Evolutionary conservation across 2,329 filamentous ascomycete genomes (phyloP), one percentile per base, ranked within the genome.

Genomic region (Parastagonospora nodorum): DNA sequence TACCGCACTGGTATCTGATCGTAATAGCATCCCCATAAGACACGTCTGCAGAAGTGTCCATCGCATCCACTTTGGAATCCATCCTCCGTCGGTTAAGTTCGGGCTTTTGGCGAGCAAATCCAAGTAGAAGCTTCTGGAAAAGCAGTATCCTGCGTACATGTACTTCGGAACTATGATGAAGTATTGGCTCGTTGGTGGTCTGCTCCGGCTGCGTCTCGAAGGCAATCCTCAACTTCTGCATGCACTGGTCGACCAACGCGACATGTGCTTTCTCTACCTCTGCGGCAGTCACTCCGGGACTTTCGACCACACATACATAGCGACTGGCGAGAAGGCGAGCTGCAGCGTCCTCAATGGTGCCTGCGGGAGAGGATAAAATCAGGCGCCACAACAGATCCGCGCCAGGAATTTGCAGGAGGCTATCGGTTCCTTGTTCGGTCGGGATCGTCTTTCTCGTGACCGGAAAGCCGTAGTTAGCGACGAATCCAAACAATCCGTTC

Each of bases 341-440:
- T 1, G 90, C 88, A 45, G 80, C 75, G 15, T 82, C 80, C 58
- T 90, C 89, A 41, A 95, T 85, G 0, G 80, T 82, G 32, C 82
- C 77, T 32, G 83, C 78, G 5, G 85, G 84, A 1, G 89, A 85
- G 12, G 83, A 86, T 45, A 96, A 76, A 30, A 93, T 85, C 61
- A 96, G 84, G 19, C 85, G 84, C 92, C 92, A 96, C n/a, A 96
- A 77, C 50, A 92, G 82, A 60, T 94, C 88, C 55, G 79, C 77
- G 6, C 80, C 79, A 4, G 79, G 82, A 53, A 78, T 81, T 58
- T 81, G 76, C 27, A 84, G 67, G 9, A 78, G 74, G 12, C 44
- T 53, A 8, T 57, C 57, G 2, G 64, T 60, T 35, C 58, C 59
- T 14, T 61, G 50, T 6, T 59, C 51, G 1, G 61, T 61, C 10